Evolutionary conservation across 148 eudicot genomes (phyloP), one percentile per base, ranked within the genome.

Genomic region (Rhododendron ferrugineum): DNA sequence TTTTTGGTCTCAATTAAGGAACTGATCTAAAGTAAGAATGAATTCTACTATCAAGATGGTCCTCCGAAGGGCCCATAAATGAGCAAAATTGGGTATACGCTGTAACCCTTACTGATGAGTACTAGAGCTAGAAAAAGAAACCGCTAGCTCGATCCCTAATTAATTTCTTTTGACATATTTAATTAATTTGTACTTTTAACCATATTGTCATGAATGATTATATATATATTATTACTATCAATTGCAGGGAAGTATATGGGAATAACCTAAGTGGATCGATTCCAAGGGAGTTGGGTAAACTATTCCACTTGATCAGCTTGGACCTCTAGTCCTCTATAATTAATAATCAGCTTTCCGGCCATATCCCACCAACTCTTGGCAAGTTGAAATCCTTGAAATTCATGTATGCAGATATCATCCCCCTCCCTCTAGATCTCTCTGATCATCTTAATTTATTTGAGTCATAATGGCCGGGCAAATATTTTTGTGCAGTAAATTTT

Each of bases 251-350:
- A 80, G 28, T 87, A 49, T 87, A 15, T 74, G 68, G 18, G 14
- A 88, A 90, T 64, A 85, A 85, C 16, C 54, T 90, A 16, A 88
- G 81, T 30, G 90, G 89, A 66, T 10, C 28, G 36, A 90, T 90
- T 54, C 89, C 92, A 34, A 0, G 5, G 34, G 89, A 86, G 82
- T n/a, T 88, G 14, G 90, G 92, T 46, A 64, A 80, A 11, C 44
- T 87, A 44, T 83, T 58, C 6, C 78, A 23, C 54, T 84, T 87
- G 77, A 7, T 80, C 40, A 90, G 87, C 83, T 82, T 88, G 50
- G 86, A 85, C 77, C 85, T 90, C 37, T 85, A 70, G n/a, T n/a
- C n/a, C n/a, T n/a, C n/a, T n/a, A n/a, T n/a, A n/a, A n/a, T n/a
- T 42, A 49, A 81, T 30, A 87, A 87, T 78, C 79, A 68, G 81